Conservation (phyloP, 306 rosid species). For the Urtica urens region DNA sequence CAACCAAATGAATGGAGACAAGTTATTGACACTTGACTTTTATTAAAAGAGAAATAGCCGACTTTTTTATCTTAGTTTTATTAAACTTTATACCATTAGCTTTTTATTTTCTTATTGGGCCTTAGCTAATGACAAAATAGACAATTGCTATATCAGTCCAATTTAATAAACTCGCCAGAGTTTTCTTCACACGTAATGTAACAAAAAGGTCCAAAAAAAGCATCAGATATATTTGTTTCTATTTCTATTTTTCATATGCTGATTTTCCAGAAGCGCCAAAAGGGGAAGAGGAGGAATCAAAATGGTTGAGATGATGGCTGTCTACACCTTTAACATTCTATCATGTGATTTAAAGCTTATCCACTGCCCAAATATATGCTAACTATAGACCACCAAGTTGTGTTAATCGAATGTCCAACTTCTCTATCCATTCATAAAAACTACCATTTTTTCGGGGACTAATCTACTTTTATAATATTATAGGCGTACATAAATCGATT, state of each 20-base stretch:
- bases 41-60: too few relatives aligned
- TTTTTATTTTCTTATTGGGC: too few relatives aligned
- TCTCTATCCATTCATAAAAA: not conserved
- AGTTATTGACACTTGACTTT: too few relatives aligned
- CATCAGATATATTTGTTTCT: not conserved
- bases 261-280: not conserved
- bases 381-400: not conserved
- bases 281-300: not conserved
- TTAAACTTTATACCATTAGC: too few relatives aligned
- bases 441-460: too few relatives aligned
- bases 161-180: not conserved
- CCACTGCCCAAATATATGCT: not conserved
- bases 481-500: too few relatives aligned
- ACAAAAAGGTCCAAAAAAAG: not conserved
- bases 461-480: too few relatives aligned
- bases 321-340: not conserved
- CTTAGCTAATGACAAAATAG: not conserved
- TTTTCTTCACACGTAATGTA: not conserved
- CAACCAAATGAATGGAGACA: too few relatives aligned
- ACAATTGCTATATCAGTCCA: not conserved
- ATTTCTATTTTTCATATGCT: not conserved
- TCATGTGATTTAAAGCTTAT: not conserved
- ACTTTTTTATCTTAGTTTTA: too few relatives aligned
- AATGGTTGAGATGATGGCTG: not conserved
- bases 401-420: not conserved